A percentile compares a stretch with the other conserved stretches of the same genome.
phyloP scores from a whole-genome alignment of 2,329 filamentous ascomycete genomes.

The Parastagonospora nodorum region DNA sequence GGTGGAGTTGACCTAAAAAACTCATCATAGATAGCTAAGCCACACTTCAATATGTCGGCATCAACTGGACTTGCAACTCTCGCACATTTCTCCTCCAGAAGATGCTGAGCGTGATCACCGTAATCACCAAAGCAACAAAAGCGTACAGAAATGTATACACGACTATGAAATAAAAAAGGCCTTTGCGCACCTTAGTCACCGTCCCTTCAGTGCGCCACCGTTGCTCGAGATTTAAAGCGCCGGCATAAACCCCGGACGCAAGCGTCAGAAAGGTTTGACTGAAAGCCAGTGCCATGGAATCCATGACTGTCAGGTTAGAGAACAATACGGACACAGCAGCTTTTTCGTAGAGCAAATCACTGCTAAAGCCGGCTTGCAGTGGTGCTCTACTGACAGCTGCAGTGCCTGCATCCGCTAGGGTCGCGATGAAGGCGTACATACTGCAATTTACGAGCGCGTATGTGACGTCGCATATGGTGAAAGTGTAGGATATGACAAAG shows the following conservation, averaged over 20 bases:
- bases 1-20: too few relatives aligned
- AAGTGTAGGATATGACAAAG: background rate
- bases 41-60: background rate
- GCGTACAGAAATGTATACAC: background rate
- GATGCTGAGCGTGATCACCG: background rate
- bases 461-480: background rate
- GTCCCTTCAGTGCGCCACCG: background rate
- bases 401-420: background rate
- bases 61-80: background rate
- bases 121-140: background rate
- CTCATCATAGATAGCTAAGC: too few relatives aligned
- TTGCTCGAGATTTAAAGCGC: background rate
- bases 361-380: conserved; percentile 1
- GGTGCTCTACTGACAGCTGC: conserved; percentile 5
- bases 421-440: background rate
- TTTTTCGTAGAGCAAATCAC: background rate
- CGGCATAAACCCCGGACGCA: background rate
- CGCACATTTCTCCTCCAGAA: conserved; percentile 1
- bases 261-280: background rate
- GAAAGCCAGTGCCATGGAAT: conserved; percentile 1
- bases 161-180: background rate
- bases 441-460: background rate
- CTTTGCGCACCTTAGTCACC: background rate
- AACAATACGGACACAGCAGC: background rate
- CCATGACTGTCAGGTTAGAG: background rate